Evolutionary conservation across 2,329 filamentous ascomycete genomes (phyloP).

Genomic region (Lasiodiplodia sp.): DNA sequence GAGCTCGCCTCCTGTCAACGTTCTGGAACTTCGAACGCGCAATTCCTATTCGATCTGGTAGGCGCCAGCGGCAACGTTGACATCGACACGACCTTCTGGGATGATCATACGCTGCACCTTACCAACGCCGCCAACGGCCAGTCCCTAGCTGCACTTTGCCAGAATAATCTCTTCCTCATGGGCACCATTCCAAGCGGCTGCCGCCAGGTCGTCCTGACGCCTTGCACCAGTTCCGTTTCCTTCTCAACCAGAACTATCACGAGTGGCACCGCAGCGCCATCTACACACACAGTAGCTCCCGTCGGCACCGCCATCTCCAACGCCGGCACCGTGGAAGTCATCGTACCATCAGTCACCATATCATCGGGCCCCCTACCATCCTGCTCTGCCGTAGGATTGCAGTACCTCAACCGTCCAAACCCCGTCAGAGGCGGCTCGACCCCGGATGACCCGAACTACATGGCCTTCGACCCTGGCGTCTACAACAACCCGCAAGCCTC

Average conservation of each 20-base stretch:
- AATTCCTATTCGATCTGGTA: not conserved
- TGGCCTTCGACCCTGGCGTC: not conserved
- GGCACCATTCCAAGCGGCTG: not conserved
- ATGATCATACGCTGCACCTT: not conserved
- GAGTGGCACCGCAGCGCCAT: not conserved
- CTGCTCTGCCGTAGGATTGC: not conserved
- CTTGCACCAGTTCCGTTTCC: not conserved
- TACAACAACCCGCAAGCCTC: constrained; percentile 1
- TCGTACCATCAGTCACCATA: not conserved
- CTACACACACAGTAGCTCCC: not conserved
- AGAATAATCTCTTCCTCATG: not conserved
- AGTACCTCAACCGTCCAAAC: not conserved
- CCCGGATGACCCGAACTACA: not conserved
- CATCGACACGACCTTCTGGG: constrained; percentile 7
- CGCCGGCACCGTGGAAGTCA: not conserved
- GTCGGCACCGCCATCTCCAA: not conserved
- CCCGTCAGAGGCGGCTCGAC: not conserved
- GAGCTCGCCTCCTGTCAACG: constrained; percentile 2
- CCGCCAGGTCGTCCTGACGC: not conserved
- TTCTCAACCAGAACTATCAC: not conserved
- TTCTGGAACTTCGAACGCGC: not conserved
- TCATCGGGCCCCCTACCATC: not conserved
- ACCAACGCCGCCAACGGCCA: not conserved
- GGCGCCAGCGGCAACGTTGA: not conserved
- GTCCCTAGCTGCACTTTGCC: not conserved